Percentiles rank a stretch among this genome's conserved stretches.
These are phyloP conservation scores for Arthrinium phaeospermum DNA, from an alignment of 2,329 filamentous ascomycete genomes.

Conservation along the genomic window DNA sequence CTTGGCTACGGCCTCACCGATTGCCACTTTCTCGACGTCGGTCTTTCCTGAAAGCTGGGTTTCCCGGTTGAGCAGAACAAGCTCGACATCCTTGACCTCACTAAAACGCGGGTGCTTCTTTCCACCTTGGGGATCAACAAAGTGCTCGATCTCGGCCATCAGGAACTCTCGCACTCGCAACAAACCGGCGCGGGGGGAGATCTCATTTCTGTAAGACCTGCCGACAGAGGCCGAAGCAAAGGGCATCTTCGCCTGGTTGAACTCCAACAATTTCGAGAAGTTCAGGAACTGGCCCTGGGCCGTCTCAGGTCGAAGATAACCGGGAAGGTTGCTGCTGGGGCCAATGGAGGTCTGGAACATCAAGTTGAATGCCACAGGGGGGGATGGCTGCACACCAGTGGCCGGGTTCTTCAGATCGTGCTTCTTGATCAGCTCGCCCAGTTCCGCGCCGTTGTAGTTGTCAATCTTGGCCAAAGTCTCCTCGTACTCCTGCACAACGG, in stretches of 20 bases:
- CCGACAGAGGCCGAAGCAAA: constrained; percentile 97
- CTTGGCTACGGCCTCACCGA: constrained; percentile 84
- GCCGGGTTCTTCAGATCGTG: constrained; percentile 89
- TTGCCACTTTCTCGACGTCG: constrained; percentile 71
- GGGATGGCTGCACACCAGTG: constrained; percentile 76
- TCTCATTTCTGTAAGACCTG: constrained; percentile 98
- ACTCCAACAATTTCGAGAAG: constrained; percentile 82
- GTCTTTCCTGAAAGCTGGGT: constrained; percentile 90
- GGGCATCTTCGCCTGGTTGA: constrained; percentile 93
- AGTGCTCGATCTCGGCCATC: constrained; percentile 99
- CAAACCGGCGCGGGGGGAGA: constrained; percentile 89
- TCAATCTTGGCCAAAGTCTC: constrained; percentile 91
- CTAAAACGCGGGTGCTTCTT: constrained; percentile 93
- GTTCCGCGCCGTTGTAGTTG: constrained; percentile 88
- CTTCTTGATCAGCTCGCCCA: constrained; percentile 87
- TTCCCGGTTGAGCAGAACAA: constrained; percentile 82
- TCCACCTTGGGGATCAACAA: constrained; percentile 89
- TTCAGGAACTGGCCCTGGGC: constrained; percentile 98
- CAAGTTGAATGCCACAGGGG: constrained; percentile 92
- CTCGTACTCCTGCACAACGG: constrained; percentile 86
- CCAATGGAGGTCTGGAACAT: constrained; percentile 99
- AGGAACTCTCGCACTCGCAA: constrained; percentile 95
- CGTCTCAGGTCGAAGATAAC: constrained; percentile 91
- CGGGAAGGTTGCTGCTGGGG: constrained; percentile 84
- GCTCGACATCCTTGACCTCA: constrained; percentile 82